phyloP scores from a whole-genome alignment of 1,284 basidiomycete species.

The Malassezia equina region DNA sequence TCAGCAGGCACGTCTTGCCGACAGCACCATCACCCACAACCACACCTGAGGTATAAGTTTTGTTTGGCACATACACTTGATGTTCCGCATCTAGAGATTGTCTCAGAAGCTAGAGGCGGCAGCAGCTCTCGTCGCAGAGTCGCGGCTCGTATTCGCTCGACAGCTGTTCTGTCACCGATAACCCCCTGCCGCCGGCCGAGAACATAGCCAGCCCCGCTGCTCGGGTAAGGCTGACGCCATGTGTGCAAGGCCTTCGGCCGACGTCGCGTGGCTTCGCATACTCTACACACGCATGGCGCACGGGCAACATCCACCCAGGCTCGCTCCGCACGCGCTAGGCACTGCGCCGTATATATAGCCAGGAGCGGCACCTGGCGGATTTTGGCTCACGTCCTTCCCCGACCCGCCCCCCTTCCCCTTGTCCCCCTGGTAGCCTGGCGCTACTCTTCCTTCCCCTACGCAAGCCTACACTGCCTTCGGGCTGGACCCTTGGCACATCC shows the following conservation, averaged over 20 bases:
- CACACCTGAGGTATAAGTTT: constrained; percentile 21
- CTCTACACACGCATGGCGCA: constrained; percentile 1
- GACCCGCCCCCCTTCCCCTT: not conserved
- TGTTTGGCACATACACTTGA: constrained; percentile 12
- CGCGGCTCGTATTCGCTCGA: not conserved
- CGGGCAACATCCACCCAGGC: constrained; percentile 6
- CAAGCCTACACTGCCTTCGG: not conserved
- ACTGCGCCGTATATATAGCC: not conserved
- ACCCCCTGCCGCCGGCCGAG: constrained; percentile 4
- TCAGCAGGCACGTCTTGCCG: constrained; percentile 47
- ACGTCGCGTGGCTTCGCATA: not conserved
- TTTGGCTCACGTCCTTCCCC: not conserved
- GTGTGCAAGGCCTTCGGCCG: not conserved
- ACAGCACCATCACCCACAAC: constrained; percentile 48
- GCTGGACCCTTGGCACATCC: not conserved
- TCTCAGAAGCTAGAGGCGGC: not conserved
- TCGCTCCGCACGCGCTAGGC: not conserved
- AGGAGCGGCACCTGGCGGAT: not conserved
- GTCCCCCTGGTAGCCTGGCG: constrained; percentile 7
- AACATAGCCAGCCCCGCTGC: not conserved
- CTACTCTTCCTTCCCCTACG: not conserved
- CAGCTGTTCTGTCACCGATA: not conserved
- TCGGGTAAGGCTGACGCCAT: not conserved
- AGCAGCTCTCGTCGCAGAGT: not conserved
- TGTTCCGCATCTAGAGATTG: constrained; percentile 2